Evolutionary conservation across 192 early-diverging fungal species (phyloP), one percentile per base, ranked within the genome.

Genomic region (Coemansia sp.): DNA sequence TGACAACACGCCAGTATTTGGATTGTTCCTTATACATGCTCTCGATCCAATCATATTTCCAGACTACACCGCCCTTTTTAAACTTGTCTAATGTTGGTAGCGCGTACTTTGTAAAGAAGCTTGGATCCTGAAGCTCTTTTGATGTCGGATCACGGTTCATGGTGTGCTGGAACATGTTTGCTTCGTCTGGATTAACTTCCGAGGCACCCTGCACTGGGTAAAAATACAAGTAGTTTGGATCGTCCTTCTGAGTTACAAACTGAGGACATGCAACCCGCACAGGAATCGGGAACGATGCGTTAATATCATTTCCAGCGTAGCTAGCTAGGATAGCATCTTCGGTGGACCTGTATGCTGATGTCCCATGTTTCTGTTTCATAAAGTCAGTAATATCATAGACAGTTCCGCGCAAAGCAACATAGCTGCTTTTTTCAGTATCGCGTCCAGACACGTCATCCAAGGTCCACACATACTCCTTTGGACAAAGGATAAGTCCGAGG

Each of bases 401-500:
- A 20, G 76, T 80, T n/a, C 90, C 90, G 5, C 86, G 85, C 25
- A 87, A 51, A 19, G 85, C 85, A 20, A 91, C 86, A 60, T 76
- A 90, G 72, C 84, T 74, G 21, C 79, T 78, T 4, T 85, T 72
- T 27, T 74, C 72, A 54, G 88, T 86, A 67, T 74, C 71, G 10
- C 78, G 67, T n/a, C 89, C 85, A 17, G 89, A 83, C 17, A 84
- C 69, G 19, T 80, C 61, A 7, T 82, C 83, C 55, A 83, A 82
- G 3, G 88, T 76, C 39, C 86, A 80, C 52, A 88, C 82, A 2
- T 85, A 86, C 66, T 68, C 66, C 54, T 65, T 64, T 29, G 93
- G 94, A 66, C 95, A 97, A 69, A 97, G 86, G 2, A 95, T 57
- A 51, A 87, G 76, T 5, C 92, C 90, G 23, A 98, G 84, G 0